Evolutionary conservation across 352 stramenopile genomes (phyloP).

Genomic region (Globisporangium nodosum): DNA sequence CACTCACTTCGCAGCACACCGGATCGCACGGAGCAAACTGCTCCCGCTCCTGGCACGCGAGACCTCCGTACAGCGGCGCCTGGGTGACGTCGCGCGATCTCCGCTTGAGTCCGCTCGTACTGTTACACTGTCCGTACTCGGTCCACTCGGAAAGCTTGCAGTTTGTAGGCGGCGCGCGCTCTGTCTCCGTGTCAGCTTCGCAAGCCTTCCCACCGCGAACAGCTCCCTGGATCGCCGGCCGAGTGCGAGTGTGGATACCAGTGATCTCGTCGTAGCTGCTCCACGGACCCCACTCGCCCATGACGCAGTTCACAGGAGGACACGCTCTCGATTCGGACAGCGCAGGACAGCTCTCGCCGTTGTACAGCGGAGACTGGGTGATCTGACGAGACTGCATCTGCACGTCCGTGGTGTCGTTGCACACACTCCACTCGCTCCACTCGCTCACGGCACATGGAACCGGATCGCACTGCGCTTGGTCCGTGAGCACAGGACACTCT

Average conservation of each 20-base stretch:
- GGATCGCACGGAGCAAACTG: constrained; percentile 40
- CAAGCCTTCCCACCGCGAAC: constrained; percentile 41
- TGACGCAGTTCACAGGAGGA: constrained; percentile 34
- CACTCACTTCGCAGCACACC: constrained; percentile 47
- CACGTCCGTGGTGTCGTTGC: constrained; percentile 33
- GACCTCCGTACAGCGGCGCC: constrained; percentile 35
- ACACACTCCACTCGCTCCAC: constrained; percentile 44
- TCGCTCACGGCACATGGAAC: constrained; percentile 32
- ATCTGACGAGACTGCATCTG: constrained; percentile 26
- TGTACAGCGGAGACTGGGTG: constrained; percentile 31
- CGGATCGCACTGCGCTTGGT: constrained; percentile 35
- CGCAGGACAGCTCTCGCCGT: constrained; percentile 18
- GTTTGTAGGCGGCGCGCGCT: constrained; percentile 38
- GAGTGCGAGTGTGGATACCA: constrained; percentile 26
- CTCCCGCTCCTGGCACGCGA: constrained; percentile 26
- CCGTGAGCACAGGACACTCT: constrained; percentile 33
- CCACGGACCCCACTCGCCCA: constrained; percentile 39
- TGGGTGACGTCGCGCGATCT: constrained; percentile 26
- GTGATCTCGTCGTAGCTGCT: constrained; percentile 30
- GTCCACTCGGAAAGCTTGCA: constrained; percentile 46
- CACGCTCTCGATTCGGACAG: constrained; percentile 25
- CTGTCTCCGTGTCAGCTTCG: constrained; percentile 20
- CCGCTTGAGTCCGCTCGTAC: constrained; percentile 21
- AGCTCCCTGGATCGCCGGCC: constrained; percentile 17
- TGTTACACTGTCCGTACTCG: constrained; percentile 35